Evolutionary conservation across 2,329 filamentous ascomycete genomes (phyloP).

Genomic region (Xylaria sp.): DNA sequence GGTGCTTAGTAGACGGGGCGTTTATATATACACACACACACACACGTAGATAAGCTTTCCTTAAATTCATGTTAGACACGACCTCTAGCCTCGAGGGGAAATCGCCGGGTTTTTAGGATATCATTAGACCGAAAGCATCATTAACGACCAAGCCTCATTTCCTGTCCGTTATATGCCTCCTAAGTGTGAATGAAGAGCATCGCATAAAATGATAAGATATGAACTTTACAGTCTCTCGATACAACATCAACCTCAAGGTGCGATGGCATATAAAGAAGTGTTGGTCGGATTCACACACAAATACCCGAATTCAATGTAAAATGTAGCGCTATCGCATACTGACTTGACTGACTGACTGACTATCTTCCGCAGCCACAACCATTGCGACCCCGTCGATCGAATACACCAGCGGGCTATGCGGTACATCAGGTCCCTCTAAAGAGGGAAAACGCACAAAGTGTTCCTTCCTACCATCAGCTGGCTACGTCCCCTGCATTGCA

Average conservation of each 20-base stretch:
- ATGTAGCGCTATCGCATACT: conserved; percentile 20
- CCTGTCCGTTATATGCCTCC: not conserved
- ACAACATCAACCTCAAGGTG: not conserved
- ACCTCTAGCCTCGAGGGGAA: not conserved
- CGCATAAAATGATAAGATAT: not conserved
- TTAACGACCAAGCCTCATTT: not conserved
- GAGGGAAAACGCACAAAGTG: not conserved
- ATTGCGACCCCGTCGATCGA: conserved; percentile 6
- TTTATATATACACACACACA: not conserved
- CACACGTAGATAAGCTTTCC: conserved; percentile 8
- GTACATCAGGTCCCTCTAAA: not conserved
- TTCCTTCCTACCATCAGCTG: not conserved
- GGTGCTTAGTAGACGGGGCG: conserved; percentile 16
- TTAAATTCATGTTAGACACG: conserved; percentile 8
- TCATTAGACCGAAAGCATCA: conserved; percentile 9
- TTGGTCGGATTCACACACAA: not conserved
- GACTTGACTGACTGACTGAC: conserved; percentile 8
- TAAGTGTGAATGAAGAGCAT: not conserved
- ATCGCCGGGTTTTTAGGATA: not conserved
- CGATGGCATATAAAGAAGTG: not conserved
- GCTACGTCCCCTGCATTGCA: not conserved
- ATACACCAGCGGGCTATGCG: not conserved
- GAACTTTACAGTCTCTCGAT: not conserved
- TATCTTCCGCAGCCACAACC: not conserved
- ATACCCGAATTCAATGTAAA: not conserved